A percentile compares a stretch with the other conserved stretches of the same genome.
These are phyloP conservation scores for Fraxinus xanthoxyloides DNA, from an alignment of 305 asterid genomes.

Conservation along the genomic window DNA sequence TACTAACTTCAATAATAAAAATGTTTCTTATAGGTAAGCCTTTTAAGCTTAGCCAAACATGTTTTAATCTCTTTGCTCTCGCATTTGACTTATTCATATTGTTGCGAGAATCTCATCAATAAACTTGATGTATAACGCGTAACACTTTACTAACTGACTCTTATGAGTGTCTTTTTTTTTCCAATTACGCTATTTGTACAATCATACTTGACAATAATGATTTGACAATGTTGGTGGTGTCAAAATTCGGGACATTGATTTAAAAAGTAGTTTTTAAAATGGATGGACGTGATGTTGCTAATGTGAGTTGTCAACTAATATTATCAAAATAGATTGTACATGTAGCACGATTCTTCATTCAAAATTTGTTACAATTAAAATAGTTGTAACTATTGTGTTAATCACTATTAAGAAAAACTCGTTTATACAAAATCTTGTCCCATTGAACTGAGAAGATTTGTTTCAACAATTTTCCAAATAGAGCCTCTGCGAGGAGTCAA, in stretches of 20 bases:
- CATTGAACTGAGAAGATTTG: not conserved
- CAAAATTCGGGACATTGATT: too few relatives aligned
- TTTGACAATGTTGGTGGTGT: too few relatives aligned
- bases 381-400: not conserved
- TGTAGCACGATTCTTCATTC: too few relatives aligned
- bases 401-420: not conserved
- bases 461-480: not conserved
- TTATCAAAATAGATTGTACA: too few relatives aligned
- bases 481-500: not conserved
- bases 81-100: not conserved
- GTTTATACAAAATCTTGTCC: not conserved
- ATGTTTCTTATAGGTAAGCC: not conserved
- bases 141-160: not conserved
- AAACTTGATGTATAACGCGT: not conserved
- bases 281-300: too few relatives aligned
- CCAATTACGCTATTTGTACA: too few relatives aligned
- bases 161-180: not conserved
- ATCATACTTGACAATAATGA: too few relatives aligned
- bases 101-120: not conserved
- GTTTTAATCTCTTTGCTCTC: not conserved
- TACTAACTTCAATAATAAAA: too few relatives aligned
- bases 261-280: too few relatives aligned
- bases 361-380: too few relatives aligned
- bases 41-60: not conserved
- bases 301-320: too few relatives aligned